Percentiles rank a stretch among this genome's conserved stretches.
These are phyloP conservation scores for Sesbania bispinosa DNA, from an alignment of 306 rosid genomes.

Conservation along the genomic window DNA sequence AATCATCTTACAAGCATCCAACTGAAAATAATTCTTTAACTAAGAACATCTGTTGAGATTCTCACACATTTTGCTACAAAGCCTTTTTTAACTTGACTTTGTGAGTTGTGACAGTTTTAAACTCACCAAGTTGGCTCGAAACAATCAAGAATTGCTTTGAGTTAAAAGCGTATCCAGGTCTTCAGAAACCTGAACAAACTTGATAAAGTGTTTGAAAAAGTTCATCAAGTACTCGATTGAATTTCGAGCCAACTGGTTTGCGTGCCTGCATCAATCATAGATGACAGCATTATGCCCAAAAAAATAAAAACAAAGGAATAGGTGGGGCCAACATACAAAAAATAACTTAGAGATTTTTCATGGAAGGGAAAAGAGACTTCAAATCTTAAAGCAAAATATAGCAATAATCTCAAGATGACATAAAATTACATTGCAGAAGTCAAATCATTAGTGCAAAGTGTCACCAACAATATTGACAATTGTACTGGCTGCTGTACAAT, in stretches of 20 bases:
- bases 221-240: slow-evolving; percentile 57
- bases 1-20: slow-evolving; percentile 16
- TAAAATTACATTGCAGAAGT: too few relatives aligned
- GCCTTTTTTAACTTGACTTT: slow-evolving; percentile 1
- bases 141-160: slow-evolving; percentile 50
- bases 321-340: too few relatives aligned
- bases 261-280: slow-evolving; percentile 59
- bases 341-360: neutral
- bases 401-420: slow-evolving; percentile 1
- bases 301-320: too few relatives aligned
- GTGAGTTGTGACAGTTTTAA: slow-evolving; percentile 15
- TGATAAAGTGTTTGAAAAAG: slow-evolving; percentile 44
- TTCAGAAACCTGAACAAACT: slow-evolving; percentile 62
- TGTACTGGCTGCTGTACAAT: neutral
- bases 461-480: neutral
- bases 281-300: slow-evolving; percentile 33
- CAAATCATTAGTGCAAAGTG: slow-evolving; percentile 7
- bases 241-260: slow-evolving; percentile 78
- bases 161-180: slow-evolving; percentile 64
- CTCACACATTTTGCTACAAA: slow-evolving; percentile 8
- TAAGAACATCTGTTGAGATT: slow-evolving; percentile 1
- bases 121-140: slow-evolving; percentile 78
- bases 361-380: neutral
- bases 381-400: too few relatives aligned
- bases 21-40: slow-evolving; percentile 9